These are phyloP conservation scores for Fusarium sp. DNA, from an alignment of 2,329 filamentous ascomycete genomes.

Conservation along the genomic window DNA sequence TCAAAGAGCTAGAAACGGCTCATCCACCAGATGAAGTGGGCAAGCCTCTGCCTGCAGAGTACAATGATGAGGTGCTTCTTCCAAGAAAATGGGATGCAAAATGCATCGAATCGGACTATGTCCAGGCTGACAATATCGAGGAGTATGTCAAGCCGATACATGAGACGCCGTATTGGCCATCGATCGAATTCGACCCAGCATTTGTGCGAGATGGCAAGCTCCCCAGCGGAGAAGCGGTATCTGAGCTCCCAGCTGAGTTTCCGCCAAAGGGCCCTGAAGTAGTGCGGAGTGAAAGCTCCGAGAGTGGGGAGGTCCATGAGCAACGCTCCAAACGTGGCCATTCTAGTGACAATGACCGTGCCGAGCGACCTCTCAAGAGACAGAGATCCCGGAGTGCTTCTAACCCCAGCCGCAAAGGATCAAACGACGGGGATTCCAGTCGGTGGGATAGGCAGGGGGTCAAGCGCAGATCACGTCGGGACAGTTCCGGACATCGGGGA, in stretches of 20 bases:
- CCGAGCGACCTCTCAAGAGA: slow-evolving; percentile 34
- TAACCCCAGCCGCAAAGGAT: slow-evolving; percentile 8
- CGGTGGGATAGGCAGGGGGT: slow-evolving; percentile 19
- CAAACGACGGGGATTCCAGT: slow-evolving; percentile 4
- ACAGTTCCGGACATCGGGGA: slow-evolving; percentile 18
- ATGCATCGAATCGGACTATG: slow-evolving; percentile 59
- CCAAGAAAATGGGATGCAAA: slow-evolving; percentile 58
- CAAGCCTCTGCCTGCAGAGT: slow-evolving; percentile 57
- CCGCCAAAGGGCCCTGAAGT: slow-evolving; percentile 9
- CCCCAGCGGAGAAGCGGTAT: slow-evolving; percentile 38
- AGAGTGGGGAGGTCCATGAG: slow-evolving; percentile 32
- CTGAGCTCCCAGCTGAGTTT: slow-evolving; percentile 21
- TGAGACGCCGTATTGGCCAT: slow-evolving; percentile 54
- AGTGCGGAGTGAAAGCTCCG: slow-evolving; percentile 25
- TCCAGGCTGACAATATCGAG: slow-evolving; percentile 55
- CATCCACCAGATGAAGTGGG: slow-evolving; percentile 61
- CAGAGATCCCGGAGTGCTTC: slow-evolving; percentile 34
- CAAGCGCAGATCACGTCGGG: slow-evolving; percentile 24
- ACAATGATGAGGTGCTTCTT: slow-evolving; percentile 59
- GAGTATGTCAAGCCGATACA: slow-evolving; percentile 58
- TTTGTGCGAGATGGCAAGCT: slow-evolving; percentile 49
- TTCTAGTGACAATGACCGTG: slow-evolving; percentile 21
- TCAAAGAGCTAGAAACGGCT: slow-evolving; percentile 49
- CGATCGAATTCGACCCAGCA: slow-evolving; percentile 57
- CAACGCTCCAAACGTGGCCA: slow-evolving; percentile 27